Evolutionary conservation across 2,329 filamentous ascomycete genomes (phyloP).

Genomic region (Canariomyces notabilis): DNA sequence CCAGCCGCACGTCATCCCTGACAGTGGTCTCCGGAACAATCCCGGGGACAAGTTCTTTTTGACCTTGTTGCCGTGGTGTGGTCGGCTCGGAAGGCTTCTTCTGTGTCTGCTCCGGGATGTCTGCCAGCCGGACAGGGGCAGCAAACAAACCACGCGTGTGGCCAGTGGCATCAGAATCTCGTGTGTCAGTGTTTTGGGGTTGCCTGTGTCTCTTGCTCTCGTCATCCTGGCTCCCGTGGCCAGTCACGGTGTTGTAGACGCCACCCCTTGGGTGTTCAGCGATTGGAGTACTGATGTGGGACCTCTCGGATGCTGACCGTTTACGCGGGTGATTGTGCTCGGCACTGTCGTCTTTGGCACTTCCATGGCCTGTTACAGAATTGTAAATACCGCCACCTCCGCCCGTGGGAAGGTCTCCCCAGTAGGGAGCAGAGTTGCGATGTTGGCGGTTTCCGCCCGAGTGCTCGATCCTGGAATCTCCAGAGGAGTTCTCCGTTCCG

Average conservation of each 20-base stretch:
- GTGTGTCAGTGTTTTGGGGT: background rate
- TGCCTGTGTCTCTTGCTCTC: constrained; percentile 14
- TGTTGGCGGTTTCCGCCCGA: background rate
- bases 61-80: background rate
- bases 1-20: constrained; percentile 7
- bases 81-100: background rate
- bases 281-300: constrained; percentile 8
- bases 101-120: constrained; percentile 13
- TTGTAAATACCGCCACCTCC: constrained; percentile 22
- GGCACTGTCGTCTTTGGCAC: constrained; percentile 19
- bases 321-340: constrained; percentile 18
- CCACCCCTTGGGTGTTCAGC: constrained; percentile 16
- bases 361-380: constrained; percentile 23
- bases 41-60: background rate
- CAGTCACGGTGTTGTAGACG: constrained; percentile 22
- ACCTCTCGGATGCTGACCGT: constrained; percentile 12
- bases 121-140: constrained; percentile 9
- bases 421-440: constrained; percentile 16
- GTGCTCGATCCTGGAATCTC: too few species aligned
- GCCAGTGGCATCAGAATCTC: background rate
- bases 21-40: constrained; percentile 10
- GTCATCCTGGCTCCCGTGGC: constrained; percentile 20
- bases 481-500: background rate
- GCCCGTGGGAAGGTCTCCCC: constrained; percentile 23
- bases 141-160: background rate